Evolutionary conservation across 2,329 filamentous ascomycete genomes (phyloP).

Genomic region (Aspergillus sojae): DNA sequence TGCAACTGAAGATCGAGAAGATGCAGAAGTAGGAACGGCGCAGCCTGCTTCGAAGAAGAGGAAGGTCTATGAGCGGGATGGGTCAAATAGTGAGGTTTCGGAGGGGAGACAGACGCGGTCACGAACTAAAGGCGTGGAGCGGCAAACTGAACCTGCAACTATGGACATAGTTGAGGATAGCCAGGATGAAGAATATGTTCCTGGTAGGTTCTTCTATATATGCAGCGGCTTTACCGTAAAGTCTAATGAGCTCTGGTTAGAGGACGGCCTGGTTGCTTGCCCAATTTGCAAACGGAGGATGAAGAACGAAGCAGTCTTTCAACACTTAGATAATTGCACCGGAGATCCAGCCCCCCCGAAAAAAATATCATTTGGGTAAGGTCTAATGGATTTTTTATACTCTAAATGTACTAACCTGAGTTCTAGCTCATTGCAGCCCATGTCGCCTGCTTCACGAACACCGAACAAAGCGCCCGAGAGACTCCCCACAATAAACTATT

Average conservation of each 20-base stretch:
- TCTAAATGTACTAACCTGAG: conserved; percentile 21
- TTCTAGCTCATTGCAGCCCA: conserved; percentile 27
- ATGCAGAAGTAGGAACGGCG: conserved; percentile 44
- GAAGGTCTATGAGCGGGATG: conserved; percentile 38
- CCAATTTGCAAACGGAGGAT: conserved; percentile 80
- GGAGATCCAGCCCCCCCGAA: conserved; percentile 24
- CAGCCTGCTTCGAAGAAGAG: conserved; percentile 38
- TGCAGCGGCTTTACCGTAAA: background rate
- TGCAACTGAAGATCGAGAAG: conserved; percentile 57
- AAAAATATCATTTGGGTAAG: conserved; percentile 32
- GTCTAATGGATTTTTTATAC: background rate
- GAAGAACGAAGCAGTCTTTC: conserved; percentile 75
- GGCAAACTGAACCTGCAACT: conserved; percentile 13
- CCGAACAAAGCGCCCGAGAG: conserved; percentile 57
- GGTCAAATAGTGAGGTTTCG: conserved; percentile 31
- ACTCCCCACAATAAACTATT: conserved; percentile 81
- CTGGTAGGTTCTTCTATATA: conserved; percentile 29
- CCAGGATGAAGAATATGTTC: conserved; percentile 43
- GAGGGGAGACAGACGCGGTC: conserved; percentile 41
- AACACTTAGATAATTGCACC: conserved; percentile 75
- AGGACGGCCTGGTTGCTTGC: conserved; percentile 79
- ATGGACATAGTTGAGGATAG: conserved; percentile 43
- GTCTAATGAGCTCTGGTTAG: conserved; percentile 39
- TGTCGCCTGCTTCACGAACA: conserved; percentile 17
- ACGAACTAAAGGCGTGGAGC: conserved; percentile 25